Evolutionary conservation across 202 grass and related monocot genomes (phyloP), one percentile per base, ranked within the genome.

Genomic region (Zoysia matrella): DNA sequence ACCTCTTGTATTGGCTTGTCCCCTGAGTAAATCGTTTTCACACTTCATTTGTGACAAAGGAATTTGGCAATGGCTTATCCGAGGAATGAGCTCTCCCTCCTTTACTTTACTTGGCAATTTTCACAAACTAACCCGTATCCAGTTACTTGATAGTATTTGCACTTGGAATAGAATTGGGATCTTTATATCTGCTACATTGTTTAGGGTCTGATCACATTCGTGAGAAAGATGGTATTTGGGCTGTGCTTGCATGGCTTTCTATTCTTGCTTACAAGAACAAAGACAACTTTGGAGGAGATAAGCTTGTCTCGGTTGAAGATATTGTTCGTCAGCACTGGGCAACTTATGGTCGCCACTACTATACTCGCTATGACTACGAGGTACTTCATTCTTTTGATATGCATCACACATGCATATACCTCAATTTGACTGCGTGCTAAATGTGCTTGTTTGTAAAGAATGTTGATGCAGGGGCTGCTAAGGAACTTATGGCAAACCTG

Each of bases 191-290:
- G 67, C 66, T 63, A 47, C 56, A 65, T 85, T 76, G 50, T 65
- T 63, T 72, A 99, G 96, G 96, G 65, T 99, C 96, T 71, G 96
- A 99, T 68, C 96, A 99, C 83, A 99, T 99, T 86, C 93, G 96
- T 40, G 96, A 99, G 78, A 99, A 99, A 82, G 96, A 99, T 95
- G 96, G 96, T 72, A 99, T 99, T 52, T 99, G 96, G 96, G 96
- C 96, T 81, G 96, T 99, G 83, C 83, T 99, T 70, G 96, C 96
- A 82, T 99, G 96, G 96, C 83, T 99, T 67, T 99, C 96, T 66
- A 99, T 99, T 66, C 81, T 99, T 85, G 93, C 96, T 85, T 95
- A 90, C 73, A 99, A 90, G 72, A 96, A 96, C 85, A 99, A 96
- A 79, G 87, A 92, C 80, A 99, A 83, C 71, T 89, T 96, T 86